Percentiles rank a stretch among this genome's conserved stretches.
phyloP scores from a whole-genome alignment of 805 yeast species.

The Monosporozyma servazzii region DNA sequence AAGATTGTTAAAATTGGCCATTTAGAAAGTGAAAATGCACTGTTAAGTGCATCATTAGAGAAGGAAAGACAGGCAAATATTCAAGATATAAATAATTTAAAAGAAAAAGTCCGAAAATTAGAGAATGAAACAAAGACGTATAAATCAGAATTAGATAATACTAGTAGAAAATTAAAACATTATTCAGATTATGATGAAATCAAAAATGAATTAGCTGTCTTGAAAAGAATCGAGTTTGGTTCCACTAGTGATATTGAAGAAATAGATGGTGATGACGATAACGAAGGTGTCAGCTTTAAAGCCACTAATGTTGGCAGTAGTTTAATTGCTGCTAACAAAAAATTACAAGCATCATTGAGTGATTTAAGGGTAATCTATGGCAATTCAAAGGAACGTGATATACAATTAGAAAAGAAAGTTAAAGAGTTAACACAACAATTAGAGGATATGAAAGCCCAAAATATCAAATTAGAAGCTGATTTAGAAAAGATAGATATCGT shows the following conservation, averaged over 20 bases:
- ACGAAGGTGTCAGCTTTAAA: slow-evolving; percentile 18
- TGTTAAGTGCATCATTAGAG: slow-evolving; percentile 27
- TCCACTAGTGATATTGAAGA: slow-evolving; percentile 30
- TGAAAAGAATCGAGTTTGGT: slow-evolving; percentile 73
- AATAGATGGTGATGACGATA: slow-evolving; percentile 25
- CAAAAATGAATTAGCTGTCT: slow-evolving; percentile 62
- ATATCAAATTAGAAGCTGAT: slow-evolving; percentile 65
- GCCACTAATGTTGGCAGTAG: slow-evolving; percentile 40
- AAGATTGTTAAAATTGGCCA: slow-evolving; percentile 40
- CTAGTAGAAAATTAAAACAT: slow-evolving; percentile 41
- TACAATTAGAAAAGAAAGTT: slow-evolving; percentile 33
- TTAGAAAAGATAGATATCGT: slow-evolving; percentile 47
- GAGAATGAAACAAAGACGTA: slow-evolving; percentile 41
- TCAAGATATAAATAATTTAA: slow-evolving; percentile 14
- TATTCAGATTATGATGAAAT: slow-evolving; percentile 72
- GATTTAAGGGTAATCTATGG: slow-evolving; percentile 53
- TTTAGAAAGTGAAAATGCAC: slow-evolving; percentile 60
- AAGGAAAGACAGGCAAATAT: slow-evolving; percentile 16
- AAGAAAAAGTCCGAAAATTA: slow-evolving; percentile 32
- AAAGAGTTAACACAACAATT: slow-evolving; percentile 32
- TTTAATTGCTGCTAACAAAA: slow-evolving; percentile 60
- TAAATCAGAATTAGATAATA: slow-evolving; percentile 39
- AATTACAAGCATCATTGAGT: slow-evolving; percentile 60
- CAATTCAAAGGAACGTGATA: slow-evolving; percentile 35
- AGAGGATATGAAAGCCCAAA: slow-evolving; percentile 36